Conservation (phyloP, 192 early-diverging fungal species). For the Haplosporangium gracile region DNA sequence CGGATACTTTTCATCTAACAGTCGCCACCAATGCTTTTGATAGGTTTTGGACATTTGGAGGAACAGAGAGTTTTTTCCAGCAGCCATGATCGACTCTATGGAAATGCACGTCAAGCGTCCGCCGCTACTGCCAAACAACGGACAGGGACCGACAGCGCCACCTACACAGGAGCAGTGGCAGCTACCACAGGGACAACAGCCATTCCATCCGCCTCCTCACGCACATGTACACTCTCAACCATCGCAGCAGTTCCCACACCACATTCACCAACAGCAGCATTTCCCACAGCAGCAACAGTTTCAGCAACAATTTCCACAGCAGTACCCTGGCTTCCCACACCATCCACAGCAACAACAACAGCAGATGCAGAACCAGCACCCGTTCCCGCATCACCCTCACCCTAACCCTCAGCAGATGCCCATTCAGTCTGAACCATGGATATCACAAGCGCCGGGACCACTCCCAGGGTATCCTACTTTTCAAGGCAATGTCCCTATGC, state of each 20-base stretch:
- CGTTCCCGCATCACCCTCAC: slow-evolving; percentile 11
- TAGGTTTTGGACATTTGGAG: slow-evolving; percentile 61
- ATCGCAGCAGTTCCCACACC: background rate
- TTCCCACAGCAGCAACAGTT: background rate
- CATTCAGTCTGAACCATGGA: background rate
- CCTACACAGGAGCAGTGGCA: slow-evolving; percentile 5
- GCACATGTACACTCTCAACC: background rate
- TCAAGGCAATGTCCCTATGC: background rate
- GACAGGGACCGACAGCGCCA: background rate
- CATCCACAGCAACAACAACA: background rate
- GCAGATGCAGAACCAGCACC: background rate
- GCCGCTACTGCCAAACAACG: background rate
- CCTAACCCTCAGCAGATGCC: slow-evolving; percentile 2
- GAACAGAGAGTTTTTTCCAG: slow-evolving; percentile 47
- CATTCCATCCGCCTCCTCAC: slow-evolving; percentile 5
- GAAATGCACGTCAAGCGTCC: slow-evolving; percentile 45
- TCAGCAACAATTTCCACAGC: background rate
- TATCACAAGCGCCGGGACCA: background rate
- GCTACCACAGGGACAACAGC: background rate
- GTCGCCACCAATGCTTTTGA: background rate
- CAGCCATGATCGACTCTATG: slow-evolving; percentile 39
- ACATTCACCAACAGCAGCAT: slow-evolving; percentile 6
- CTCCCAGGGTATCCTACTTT: background rate
- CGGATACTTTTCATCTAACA: background rate
- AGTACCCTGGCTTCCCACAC: background rate